Evolutionary conservation across 2,329 filamentous ascomycete species (phyloP).

Genomic region (Curvularia hawaiiensis): DNA sequence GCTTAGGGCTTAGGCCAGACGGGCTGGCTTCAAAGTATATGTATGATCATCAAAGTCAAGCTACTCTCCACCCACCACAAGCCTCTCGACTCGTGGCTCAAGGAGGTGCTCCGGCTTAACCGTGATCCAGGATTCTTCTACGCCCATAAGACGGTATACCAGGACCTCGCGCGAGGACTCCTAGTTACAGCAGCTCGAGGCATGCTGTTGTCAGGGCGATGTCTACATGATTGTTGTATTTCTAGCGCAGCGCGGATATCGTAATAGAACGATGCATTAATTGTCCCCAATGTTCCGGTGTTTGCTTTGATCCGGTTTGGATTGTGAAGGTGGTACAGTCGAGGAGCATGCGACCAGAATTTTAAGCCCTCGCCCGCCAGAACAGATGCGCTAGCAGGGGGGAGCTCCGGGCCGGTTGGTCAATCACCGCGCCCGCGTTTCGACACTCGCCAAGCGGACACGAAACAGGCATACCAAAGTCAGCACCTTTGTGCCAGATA

Average conservation of each 20-base stretch:
- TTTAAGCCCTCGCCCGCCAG: slow-evolving; percentile 27
- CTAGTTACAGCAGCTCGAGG: slow-evolving; percentile 62
- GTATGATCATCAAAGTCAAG: slow-evolving; percentile 96
- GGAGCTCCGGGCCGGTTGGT: slow-evolving; percentile 14
- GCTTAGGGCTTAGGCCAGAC: background rate
- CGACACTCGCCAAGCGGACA: slow-evolving; percentile 33
- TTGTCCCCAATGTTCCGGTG: slow-evolving; percentile 4
- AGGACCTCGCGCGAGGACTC: slow-evolving; percentile 70
- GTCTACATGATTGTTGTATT: slow-evolving; percentile 18
- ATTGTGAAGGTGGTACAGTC: background rate
- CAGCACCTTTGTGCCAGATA: slow-evolving; percentile 16
- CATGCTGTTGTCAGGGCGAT: slow-evolving; percentile 61
- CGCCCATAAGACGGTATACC: slow-evolving; percentile 82
- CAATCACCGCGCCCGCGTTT: slow-evolving; percentile 22
- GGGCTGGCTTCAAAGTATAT: slow-evolving; percentile 47
- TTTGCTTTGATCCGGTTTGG: slow-evolving; percentile 1
- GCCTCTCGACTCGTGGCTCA: slow-evolving; percentile 80
- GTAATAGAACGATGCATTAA: slow-evolving; percentile 19
- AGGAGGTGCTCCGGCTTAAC: slow-evolving; percentile 99
- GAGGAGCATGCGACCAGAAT: slow-evolving; percentile 10
- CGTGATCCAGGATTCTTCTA: slow-evolving; percentile 75
- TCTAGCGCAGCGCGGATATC: slow-evolving; percentile 5
- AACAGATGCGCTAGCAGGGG: slow-evolving; percentile 32
- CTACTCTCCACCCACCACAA: slow-evolving; percentile 81
- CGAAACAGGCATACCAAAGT: slow-evolving; percentile 32